Evolutionary conservation across 768 basidiomycete genomes (phyloP).

Genomic region (Lactarius trivialis): DNA sequence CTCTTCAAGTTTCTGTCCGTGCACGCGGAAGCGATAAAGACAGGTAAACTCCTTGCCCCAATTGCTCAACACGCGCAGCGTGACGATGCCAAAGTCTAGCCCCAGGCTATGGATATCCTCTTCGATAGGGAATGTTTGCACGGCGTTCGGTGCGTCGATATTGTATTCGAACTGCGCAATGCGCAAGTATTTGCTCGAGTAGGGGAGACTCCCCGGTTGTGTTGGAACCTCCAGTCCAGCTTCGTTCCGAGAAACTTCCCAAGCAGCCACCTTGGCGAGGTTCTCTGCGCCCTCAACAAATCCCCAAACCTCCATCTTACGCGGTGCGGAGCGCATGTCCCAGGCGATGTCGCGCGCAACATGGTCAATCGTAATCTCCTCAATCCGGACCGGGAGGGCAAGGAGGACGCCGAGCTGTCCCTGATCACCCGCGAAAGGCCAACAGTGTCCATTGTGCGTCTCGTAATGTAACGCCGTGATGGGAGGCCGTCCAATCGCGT

Average conservation of each 20-base stretch:
- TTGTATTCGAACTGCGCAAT: slow-evolving; percentile 46
- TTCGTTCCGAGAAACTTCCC: slow-evolving; percentile 35
- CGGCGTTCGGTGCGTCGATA: slow-evolving; percentile 33
- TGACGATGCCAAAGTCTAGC: slow-evolving; percentile 81
- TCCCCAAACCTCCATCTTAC: slow-evolving; percentile 88
- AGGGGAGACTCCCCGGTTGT: slow-evolving; percentile 30
- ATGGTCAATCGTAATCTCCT: slow-evolving; percentile 82
- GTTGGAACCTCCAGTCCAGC: slow-evolving; percentile 24
- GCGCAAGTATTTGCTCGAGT: slow-evolving; percentile 32
- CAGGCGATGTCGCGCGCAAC: slow-evolving; percentile 74
- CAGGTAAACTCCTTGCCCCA: slow-evolving; percentile 90
- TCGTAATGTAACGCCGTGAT: slow-evolving; percentile 87
- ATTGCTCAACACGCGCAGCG: slow-evolving; percentile 73
- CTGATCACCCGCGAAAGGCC: slow-evolving; percentile 76
- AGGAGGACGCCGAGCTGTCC: slow-evolving; percentile 84
- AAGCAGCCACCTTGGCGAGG: slow-evolving; percentile 49
- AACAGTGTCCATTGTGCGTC: slow-evolving; percentile 77
- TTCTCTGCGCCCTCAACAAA: slow-evolving; percentile 77
- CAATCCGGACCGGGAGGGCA: slow-evolving; percentile 49
- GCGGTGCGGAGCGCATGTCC: slow-evolving; percentile 76
- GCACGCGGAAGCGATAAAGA: slow-evolving; percentile 79
- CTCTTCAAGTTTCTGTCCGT: slow-evolving; percentile 46
- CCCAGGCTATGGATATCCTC: slow-evolving; percentile 58
- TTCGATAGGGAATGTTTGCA: slow-evolving; percentile 46
- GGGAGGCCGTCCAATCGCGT: slow-evolving; percentile 70